Evolutionary conservation across 768 basidiomycete species (phyloP), one percentile per base, ranked within the genome.

Genomic region (Xerocomellus amylosporus): DNA sequence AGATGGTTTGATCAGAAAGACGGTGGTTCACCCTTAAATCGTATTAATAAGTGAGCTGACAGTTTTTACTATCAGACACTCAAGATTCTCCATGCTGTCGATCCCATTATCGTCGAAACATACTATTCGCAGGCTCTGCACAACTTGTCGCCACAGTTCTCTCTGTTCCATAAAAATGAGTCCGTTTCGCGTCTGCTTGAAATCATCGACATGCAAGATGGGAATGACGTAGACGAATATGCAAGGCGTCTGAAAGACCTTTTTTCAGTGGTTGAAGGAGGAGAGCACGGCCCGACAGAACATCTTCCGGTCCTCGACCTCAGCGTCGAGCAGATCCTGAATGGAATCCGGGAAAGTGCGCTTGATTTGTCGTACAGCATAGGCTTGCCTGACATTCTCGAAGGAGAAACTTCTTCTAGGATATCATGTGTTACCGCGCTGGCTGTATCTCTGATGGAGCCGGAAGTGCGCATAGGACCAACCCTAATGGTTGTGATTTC

Each of bases 401-500:
- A 61, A 84, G 83, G 74, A 44, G 63, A 67, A 15, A 51, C 53
- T 9, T 49, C 70, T 37, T 82, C 80, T 63, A 74, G 73, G 37
- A 65, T 79, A 58, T 71, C 72, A 22, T 79, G 74, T 53, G 69
- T 77, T 38, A 76, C 79, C 14, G 73, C 74, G 5, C 65, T 80
- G 26, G 66, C 84, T 49, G 73, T 79, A 4, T 69, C 73, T 30
- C 61, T 84, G 9, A 68, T 70, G 3, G 78, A 84, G 36, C 57
- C 62, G 0, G 70, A 73, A 17, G 56, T 61, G 24, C 61, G 62
- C 15, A 59, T 73, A n/a, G 79, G 82, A 14, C 79, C 86, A 12
- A 90, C 87, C 1, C 63, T 82, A 34, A 77, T 86, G 65, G 79
- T 88, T 19, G 77, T 92, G n/a, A 63, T 79, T n/a, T 75, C 83